Evolutionary conservation across 176 grass and related monocot genomes (phyloP), one percentile per base, ranked within the genome.

Genomic region (Aegilops bicornis): DNA sequence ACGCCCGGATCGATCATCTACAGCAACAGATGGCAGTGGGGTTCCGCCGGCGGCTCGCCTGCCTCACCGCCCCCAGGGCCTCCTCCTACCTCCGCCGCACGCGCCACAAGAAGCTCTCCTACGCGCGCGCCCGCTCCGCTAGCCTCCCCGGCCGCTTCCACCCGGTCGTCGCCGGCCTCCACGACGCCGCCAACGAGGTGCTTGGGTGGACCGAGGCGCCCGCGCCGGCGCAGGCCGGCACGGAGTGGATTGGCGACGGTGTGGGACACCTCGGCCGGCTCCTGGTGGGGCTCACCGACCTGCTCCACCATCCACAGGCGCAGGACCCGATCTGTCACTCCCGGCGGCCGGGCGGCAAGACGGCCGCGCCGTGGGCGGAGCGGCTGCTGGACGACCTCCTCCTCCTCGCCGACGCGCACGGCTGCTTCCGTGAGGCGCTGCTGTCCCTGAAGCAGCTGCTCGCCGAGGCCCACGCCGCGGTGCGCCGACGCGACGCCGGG

Each of bases 101-200:
- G 77, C 72, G 74, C 1, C 90, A 86, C 79, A 85, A 45, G 86
- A 88, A 91, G 77, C 86, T 88, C 31, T 71, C 86, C 66, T 92
- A 86, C 87, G 20, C 90, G 6, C 74, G 72, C 54, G 64, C 47
- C 13, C 86, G 82, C 73, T 92, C 86, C 60, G 43, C 81, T 23
- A 95, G 90, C 76, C 88, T 92, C 14, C 93, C 86, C 1, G 89
- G 83, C 70, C 90, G 93, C n/a, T 91, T 88, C 80, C 86, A 95
- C 80, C 93, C 90, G 17, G 86, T 64, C 27, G 86, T 92, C 71
- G 36, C 88, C 19, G 40, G 61, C 9, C 91, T 95, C 16, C 83
- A 92, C 70, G 88, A 91, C 5, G 12, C 91, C 7, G 52, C 77
- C 10, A 74, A n/a, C 63, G 77, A 80, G 2, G 64, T 92, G 4